phyloP scores from a whole-genome alignment of 2,329 filamentous ascomycete species.

The Achaetomium macrosporum region DNA sequence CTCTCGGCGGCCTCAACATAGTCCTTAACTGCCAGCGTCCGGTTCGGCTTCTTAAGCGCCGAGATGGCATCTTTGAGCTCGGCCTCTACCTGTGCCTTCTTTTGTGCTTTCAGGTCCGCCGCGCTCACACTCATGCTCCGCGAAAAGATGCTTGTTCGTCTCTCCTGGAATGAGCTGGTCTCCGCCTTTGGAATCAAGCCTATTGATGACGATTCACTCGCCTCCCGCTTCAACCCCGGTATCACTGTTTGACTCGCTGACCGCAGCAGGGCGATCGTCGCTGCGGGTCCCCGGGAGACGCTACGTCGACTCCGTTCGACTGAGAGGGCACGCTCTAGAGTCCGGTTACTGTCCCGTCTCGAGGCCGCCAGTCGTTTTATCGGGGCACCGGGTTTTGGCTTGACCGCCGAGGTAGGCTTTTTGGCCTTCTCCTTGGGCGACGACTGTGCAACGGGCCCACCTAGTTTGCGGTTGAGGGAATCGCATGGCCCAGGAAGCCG shows the following conservation, averaged over 20 bases:
- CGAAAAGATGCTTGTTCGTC: slow-evolving; percentile 31
- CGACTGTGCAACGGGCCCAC: slow-evolving; percentile 60
- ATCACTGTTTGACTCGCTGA: slow-evolving; percentile 60
- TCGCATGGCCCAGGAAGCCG: slow-evolving; percentile 67
- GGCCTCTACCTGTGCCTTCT: slow-evolving; percentile 61
- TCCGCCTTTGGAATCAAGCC: slow-evolving; percentile 44
- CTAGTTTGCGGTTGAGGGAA: slow-evolving; percentile 67
- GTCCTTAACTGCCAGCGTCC: slow-evolving; percentile 60
- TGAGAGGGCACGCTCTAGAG: slow-evolving; percentile 57
- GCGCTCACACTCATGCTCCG: slow-evolving; percentile 39
- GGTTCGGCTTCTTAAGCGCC: slow-evolving; percentile 68
- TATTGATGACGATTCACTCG: slow-evolving; percentile 53
- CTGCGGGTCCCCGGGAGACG: slow-evolving; percentile 51
- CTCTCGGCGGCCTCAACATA: slow-evolving; percentile 63
- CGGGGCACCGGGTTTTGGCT: slow-evolving; percentile 46
- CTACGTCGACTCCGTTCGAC: slow-evolving; percentile 53
- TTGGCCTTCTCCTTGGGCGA: slow-evolving; percentile 43
- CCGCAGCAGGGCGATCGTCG: slow-evolving; percentile 58
- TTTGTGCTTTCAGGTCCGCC: slow-evolving; percentile 55
- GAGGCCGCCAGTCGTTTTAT: slow-evolving; percentile 42
- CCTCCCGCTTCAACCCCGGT: slow-evolving; percentile 61
- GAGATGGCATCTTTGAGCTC: slow-evolving; percentile 70
- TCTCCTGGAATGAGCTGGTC: slow-evolving; percentile 40
- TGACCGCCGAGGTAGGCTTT: slow-evolving; percentile 38
- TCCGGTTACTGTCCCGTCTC: slow-evolving; percentile 40